Evolutionary conservation across 805 yeast genomes (phyloP), one percentile per base, ranked within the genome.

Genomic region (Isabelozyma pseudorhagii): DNA sequence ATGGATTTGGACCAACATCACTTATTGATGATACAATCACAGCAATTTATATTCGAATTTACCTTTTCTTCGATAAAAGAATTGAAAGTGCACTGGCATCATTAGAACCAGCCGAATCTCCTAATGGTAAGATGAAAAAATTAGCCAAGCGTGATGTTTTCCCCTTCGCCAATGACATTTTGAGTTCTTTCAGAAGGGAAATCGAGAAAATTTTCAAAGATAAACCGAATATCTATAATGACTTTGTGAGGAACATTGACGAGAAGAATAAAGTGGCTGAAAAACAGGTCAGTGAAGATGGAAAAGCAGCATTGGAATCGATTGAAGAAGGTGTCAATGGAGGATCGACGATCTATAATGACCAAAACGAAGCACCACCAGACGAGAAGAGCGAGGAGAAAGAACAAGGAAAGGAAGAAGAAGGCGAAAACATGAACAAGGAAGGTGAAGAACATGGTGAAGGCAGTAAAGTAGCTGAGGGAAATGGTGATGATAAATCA

Each of bases 1-100:
- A 85, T 61, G 96, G 96, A 0, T 85, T 84, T 63, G 93, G 91
- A 0, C 83, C 94, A 3, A 87, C 94, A 0, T 82, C 89, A 0
- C 64, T 79, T 38, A 79, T 87, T 48, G 96, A 89, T 63, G 94
- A 89, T 53, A 79, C 89, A 0, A 81, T 81, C 52, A 83, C 84
- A 36, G 78, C 85, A 7, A 61, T 86, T 0, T 89, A 76, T 57
- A 65, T 89, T 59, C 72, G 71, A 47, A 60, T 86, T 8, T 85
- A 71, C 53, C 52, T 56, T 18, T 47, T 51, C 38, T 59, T 54
- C 42, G 46, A 50, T 17, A 55, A 54, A 3, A 43, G 42, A 5
- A 17, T 48, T 18, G 44, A 25, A 4, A 46, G 40, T 7, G 36
- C 27, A 9, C 11, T 15, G 11, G 31, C 31, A 5, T 38, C 45